Evolutionary conservation across 2,329 filamentous ascomycete species (phyloP).

Genomic region (Albifimbria verrucaria): DNA sequence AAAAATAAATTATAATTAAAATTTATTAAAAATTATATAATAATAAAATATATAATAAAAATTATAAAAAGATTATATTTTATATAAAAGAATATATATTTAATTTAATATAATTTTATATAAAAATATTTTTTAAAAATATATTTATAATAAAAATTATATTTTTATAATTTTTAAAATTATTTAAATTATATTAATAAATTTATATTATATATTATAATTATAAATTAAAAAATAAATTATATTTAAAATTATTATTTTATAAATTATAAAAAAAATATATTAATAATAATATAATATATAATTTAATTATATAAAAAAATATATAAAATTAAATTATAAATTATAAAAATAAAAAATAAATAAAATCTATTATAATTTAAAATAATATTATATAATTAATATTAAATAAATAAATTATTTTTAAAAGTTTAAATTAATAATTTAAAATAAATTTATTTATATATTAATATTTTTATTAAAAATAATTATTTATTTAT

Average conservation of each 20-base stretch:
- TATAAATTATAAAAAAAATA: too few relatives aligned
- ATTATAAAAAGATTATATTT: neutral
- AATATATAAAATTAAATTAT: too few relatives aligned
- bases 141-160: neutral
- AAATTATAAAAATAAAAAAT: too few relatives aligned
- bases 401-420: too few relatives aligned
- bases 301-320: too few relatives aligned
- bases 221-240: neutral
- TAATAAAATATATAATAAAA: neutral
- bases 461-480: too few relatives aligned
- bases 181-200: neutral
- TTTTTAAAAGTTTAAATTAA: neutral
- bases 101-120: neutral
- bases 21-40: neutral
- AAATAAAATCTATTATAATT: neutral
- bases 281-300: too few relatives aligned
- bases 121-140: neutral
- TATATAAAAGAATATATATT: neutral
- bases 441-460: neutral
- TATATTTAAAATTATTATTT: neutral
- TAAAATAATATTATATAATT: neutral
- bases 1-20: neutral
- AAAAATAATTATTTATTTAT: neutral
- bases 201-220: neutral
- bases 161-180: neutral